These are phyloP conservation scores for Yamadazyma siamensis DNA, from an alignment of 1,139 yeast species.

Conservation along the genomic window DNA sequence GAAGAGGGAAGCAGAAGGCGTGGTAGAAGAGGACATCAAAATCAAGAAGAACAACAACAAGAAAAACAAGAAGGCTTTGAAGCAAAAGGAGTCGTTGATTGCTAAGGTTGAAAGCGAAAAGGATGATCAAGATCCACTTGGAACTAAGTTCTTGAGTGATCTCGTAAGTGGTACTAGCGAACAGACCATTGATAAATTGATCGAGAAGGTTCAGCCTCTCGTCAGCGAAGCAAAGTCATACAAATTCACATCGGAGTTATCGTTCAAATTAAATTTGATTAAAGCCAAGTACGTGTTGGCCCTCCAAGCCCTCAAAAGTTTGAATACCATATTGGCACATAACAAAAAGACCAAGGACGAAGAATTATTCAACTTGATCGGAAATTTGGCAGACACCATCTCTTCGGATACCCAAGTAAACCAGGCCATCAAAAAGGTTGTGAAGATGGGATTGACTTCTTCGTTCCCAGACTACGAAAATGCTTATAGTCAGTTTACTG, in stretches of 20 bases:
- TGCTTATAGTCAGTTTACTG: not conserved
- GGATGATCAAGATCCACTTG: conserved; percentile 50
- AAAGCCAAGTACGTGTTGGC: conserved; percentile 48
- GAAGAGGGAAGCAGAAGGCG: conserved; percentile 15
- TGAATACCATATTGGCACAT: conserved; percentile 28
- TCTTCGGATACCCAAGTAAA: conserved; percentile 28
- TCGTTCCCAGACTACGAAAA: conserved; percentile 27
- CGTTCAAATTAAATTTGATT: conserved; percentile 35
- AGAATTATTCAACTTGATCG: conserved; percentile 24
- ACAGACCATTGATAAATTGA: conserved; percentile 29
- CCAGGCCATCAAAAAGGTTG: conserved; percentile 43
- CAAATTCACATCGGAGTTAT: conserved; percentile 34
- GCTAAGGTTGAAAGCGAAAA: conserved; percentile 42
- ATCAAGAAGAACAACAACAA: conserved; percentile 25
- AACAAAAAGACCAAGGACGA: conserved; percentile 16
- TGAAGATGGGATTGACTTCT: conserved; percentile 36
- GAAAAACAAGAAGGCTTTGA: conserved; percentile 34
- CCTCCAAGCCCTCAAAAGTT: conserved; percentile 39
- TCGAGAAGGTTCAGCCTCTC: conserved; percentile 29
- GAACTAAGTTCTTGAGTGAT: conserved; percentile 34
- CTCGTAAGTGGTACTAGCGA: conserved; percentile 21
- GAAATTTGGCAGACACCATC: conserved; percentile 22
- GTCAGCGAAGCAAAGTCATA: conserved; percentile 33
- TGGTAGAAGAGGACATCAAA: conserved; percentile 17
- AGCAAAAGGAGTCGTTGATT: conserved; percentile 36